Evolutionary conservation across 2,329 filamentous ascomycete genomes (phyloP).

Genomic region (Venturia nashicola): DNA sequence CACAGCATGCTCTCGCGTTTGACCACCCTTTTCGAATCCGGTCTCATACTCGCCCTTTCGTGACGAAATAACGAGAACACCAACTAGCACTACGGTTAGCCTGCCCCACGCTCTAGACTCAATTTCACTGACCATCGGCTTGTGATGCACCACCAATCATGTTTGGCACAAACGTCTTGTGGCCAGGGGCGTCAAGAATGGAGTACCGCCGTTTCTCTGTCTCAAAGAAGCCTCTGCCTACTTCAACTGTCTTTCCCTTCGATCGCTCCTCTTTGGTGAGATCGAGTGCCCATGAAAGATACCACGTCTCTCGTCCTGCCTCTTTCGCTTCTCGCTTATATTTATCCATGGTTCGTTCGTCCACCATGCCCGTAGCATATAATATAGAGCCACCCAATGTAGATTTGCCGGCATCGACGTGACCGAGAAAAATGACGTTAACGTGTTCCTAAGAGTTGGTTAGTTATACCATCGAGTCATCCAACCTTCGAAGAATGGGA

Average conservation of each 20-base stretch:
- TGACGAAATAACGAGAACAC: conserved; percentile 89
- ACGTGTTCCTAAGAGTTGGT: conserved; percentile 46
- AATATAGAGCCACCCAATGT: conserved; percentile 90
- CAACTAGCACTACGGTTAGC: conserved; percentile 37
- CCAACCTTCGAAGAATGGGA: not conserved
- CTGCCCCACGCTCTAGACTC: not conserved
- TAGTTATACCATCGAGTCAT: not conserved
- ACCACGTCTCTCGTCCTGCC: conserved; percentile 93
- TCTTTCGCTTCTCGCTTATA: conserved; percentile 97
- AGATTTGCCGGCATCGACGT: conserved; percentile 97
- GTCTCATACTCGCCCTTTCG: conserved; percentile 99
- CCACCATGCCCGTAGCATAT: conserved; percentile 96
- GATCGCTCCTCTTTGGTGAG: conserved; percentile 90
- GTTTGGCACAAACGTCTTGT: conserved; percentile 95
- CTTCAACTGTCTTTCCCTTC: conserved; percentile 94
- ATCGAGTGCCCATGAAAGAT: conserved; percentile 96
- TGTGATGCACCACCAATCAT: conserved; percentile 86
- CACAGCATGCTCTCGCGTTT: conserved; percentile 95
- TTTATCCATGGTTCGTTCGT: conserved; percentile 95
- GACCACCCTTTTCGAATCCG: conserved; percentile 90
- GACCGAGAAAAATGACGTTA: conserved; percentile 95
- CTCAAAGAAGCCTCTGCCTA: conserved; percentile 85
- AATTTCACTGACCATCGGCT: conserved; percentile 17
- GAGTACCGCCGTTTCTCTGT: conserved; percentile 93
- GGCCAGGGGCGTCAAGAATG: conserved; percentile 89